Conservation (phyloP, 1,284 basidiomycete species). For the Sanghuangporus baumii region DNA sequence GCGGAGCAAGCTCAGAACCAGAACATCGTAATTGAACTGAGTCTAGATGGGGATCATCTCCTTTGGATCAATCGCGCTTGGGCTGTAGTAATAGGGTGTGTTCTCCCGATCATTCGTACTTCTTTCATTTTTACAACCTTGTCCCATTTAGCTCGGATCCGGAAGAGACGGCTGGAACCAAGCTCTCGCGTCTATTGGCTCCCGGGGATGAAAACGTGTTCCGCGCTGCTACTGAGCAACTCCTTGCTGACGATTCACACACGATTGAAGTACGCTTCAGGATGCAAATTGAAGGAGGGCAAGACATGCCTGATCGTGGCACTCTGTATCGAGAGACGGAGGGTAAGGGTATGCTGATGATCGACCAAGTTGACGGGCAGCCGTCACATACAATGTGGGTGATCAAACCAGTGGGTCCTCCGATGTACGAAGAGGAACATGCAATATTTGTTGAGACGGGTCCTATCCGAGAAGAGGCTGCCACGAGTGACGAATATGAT, state of each 20-base stretch:
- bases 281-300: conserved; percentile 64
- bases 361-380: conserved; percentile 79
- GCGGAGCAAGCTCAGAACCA: conserved; percentile 92
- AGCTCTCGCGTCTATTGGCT: conserved; percentile 80
- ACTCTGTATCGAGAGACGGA: conserved; percentile 86
- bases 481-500: conserved; percentile 28
- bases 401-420: conserved; percentile 76
- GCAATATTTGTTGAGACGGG: conserved; percentile 51
- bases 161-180: conserved; percentile 71
- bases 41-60: conserved; percentile 88
- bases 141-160: conserved; percentile 68
- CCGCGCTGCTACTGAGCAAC: conserved; percentile 78
- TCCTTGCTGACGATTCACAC: conserved; percentile 89
- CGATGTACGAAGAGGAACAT: conserved; percentile 59
- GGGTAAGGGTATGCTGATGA: conserved; percentile 98
- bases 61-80: conserved; percentile 95
- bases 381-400: conserved; percentile 99
- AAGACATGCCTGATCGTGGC: conserved; percentile 44
- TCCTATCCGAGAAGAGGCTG: conserved; percentile 45
- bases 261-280: conserved; percentile 92
- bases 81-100: conserved; percentile 89
- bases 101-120: conserved; percentile 21
- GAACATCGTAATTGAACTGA: conserved; percentile 94
- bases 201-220: conserved; percentile 86
- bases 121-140: neutral